Conservation (phyloP, 805 yeast species). For the Ogataea paraovalis region DNA sequence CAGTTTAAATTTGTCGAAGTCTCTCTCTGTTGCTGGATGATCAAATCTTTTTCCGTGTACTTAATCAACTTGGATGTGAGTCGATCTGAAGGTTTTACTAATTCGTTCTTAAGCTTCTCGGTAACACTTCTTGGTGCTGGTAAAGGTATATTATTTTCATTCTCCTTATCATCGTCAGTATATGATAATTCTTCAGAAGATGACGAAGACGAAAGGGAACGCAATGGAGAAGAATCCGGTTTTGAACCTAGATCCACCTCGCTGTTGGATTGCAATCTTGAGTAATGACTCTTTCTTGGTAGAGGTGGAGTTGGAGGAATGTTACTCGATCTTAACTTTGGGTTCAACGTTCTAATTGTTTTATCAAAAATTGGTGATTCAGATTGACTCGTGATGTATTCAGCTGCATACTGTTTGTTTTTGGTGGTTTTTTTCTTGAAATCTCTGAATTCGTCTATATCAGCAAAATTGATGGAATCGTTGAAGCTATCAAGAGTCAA, state of each 20-base stretch:
- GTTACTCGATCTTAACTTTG: constrained; percentile 9
- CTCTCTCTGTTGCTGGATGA: constrained; percentile 18
- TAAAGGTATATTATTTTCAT: constrained; percentile 8
- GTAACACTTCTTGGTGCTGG: constrained; percentile 1
- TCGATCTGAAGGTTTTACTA: constrained; percentile 25
- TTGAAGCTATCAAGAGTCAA: constrained; percentile 20
- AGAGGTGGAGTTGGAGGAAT: constrained; percentile 26
- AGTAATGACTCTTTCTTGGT: constrained; percentile 10
- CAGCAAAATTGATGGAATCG: constrained; percentile 22
- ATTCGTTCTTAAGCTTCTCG: constrained; percentile 12
- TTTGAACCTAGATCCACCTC: neutral
- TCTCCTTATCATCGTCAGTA: constrained; percentile 10
- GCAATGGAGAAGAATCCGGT: constrained; percentile 1
- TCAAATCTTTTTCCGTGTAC: constrained; percentile 31
- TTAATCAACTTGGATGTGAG: constrained; percentile 24
- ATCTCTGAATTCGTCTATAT: constrained; percentile 24
- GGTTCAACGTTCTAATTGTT: constrained; percentile 3
- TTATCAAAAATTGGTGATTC: constrained; percentile 8
- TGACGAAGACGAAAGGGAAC: constrained; percentile 6
- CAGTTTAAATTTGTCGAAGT: constrained; percentile 4
- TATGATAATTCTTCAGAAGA: neutral
- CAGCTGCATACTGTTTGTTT: constrained; percentile 1
- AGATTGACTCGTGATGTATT: neutral
- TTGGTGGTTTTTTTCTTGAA: constrained; percentile 12
- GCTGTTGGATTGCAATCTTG: neutral